Percentiles rank a stretch among this genome's conserved stretches.
Conservation (phyloP, 805 yeast genomes). For the Cyberlindnera sargentensis region DNA sequence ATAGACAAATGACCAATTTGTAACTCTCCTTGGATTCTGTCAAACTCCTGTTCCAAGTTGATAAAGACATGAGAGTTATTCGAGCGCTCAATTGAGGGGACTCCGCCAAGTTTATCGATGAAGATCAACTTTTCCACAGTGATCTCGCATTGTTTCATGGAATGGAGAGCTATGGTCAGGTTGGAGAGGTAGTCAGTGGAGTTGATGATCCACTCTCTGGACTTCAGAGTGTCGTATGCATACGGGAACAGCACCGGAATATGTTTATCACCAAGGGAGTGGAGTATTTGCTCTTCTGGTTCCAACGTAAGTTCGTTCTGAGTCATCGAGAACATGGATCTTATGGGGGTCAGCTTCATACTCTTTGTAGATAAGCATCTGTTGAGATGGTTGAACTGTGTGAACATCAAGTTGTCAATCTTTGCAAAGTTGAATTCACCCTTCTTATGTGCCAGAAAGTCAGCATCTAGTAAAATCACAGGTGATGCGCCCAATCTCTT, state of each 20-base stretch:
- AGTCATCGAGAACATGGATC: constrained; percentile 10
- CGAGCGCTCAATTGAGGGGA: constrained; percentile 78
- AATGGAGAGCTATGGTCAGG: constrained; percentile 22
- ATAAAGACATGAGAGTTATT: constrained; percentile 82
- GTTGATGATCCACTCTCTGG: constrained; percentile 31
- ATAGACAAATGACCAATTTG: constrained; percentile 48
- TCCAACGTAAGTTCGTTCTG: constrained; percentile 3
- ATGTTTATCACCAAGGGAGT: constrained; percentile 4
- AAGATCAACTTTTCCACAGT: constrained; percentile 76
- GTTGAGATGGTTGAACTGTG: constrained; percentile 17
- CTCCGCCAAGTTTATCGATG: constrained; percentile 81
- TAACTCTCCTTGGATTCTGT: constrained; percentile 57
- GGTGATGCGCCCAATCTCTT: constrained; percentile 19
- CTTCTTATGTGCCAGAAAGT: constrained; percentile 15
- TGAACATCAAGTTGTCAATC: constrained; percentile 13
- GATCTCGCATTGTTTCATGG: constrained; percentile 12
- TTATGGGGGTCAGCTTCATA: constrained; percentile 12
- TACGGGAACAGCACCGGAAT: constrained; percentile 56
- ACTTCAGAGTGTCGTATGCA: constrained; percentile 50
- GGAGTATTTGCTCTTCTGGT: constrained; percentile 5
- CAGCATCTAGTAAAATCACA: constrained; percentile 18
- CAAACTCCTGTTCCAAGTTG: constrained; percentile 76
- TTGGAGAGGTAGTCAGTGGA: constrained; percentile 34
- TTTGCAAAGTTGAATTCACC: constrained; percentile 10
- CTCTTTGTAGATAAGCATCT: constrained; percentile 3